Conservation (phyloP, 192 early-diverging fungal genomes). For the Fimicolochytrium jonesii region DNA sequence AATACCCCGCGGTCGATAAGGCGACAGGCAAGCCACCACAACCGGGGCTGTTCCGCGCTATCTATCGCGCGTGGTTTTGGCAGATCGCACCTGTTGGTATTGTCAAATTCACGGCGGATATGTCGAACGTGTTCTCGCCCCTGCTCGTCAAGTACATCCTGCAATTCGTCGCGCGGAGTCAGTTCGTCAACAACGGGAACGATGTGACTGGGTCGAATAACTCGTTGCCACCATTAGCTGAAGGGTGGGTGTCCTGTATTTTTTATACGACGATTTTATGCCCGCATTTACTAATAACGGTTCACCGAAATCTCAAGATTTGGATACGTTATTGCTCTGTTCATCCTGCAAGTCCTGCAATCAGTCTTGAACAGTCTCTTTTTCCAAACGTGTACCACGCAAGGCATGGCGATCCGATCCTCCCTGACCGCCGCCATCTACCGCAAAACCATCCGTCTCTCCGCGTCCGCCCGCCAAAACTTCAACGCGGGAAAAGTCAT, state of each 20-base stretch:
- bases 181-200: neutral
- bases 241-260: slow-evolving; percentile 17
- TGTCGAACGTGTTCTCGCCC: slow-evolving; percentile 35
- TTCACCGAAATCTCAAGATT: slow-evolving; percentile 11
- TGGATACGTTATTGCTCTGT: slow-evolving; percentile 29
- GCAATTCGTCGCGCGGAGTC: slow-evolving; percentile 23
- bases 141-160: slow-evolving; percentile 43
- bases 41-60: slow-evolving; percentile 18
- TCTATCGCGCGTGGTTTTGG: slow-evolving; percentile 23
- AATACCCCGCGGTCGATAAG: neutral
- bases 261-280: no score
- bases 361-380: slow-evolving; percentile 34
- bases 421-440: slow-evolving; percentile 52
- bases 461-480: slow-evolving; percentile 48
- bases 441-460: slow-evolving; percentile 53
- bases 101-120: slow-evolving; percentile 34
- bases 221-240: slow-evolving; percentile 19
- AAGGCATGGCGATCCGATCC: slow-evolving; percentile 46
- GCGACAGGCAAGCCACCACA: slow-evolving; percentile 14
- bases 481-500: slow-evolving; percentile 61
- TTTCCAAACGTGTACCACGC: slow-evolving; percentile 34
- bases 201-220: neutral
- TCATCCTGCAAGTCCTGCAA: slow-evolving; percentile 19
- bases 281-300: no score
- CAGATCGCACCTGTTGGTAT: slow-evolving; percentile 18